Evolutionary conservation across 306 rosid species (phyloP), one percentile per base, ranked within the genome.

Genomic region (Ziziphus jujuba): DNA sequence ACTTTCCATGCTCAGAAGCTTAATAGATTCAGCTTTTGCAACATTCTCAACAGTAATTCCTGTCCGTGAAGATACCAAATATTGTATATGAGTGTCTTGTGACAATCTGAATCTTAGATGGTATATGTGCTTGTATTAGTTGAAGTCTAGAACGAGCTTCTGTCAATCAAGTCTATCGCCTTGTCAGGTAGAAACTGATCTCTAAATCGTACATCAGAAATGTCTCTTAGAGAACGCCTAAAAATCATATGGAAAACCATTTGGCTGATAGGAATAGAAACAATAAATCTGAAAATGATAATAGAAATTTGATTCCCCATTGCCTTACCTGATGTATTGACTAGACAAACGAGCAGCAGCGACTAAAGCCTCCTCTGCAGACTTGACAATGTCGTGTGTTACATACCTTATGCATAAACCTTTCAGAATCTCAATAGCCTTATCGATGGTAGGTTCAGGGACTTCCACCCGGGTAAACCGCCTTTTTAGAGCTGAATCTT

Each of bases 331-430:
- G 17, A 63, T 62, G 59, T 68, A 62, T 44, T 48, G 65, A 20
- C 56, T 31, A 12, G 71, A 75, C 53, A 68, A 35, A 4, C 54
- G 10, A 21, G 65, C 79, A 6, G 75, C 66, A 11, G 79, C 75
- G 45, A 68, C 61, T 19, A 68, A 14, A 6, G 71, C 59, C 15
- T 36, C 43, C 1, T 44, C 33, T 21, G 24, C 43, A 34, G 28
- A 68, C 14, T 5, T 4, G 21, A 75, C 36, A 5, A 23, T 54
- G n/a, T 68, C 75, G 33, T 43, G 64, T 3, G 12, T n/a, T n/a
- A 49, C 75, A 48, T 69, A 69, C 16, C 28, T 34, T 9, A 19
- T 5, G 34, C 71, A 3, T 12, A 56, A 9, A 4, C 66, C 61
- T 56, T 28, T 56, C 24, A 62, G 21, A 2, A 69, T 35, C 10